These are phyloP conservation scores for Penicillium pulvis DNA, from an alignment of 495 filamentous ascomycete genomes.

Conservation along the genomic window DNA sequence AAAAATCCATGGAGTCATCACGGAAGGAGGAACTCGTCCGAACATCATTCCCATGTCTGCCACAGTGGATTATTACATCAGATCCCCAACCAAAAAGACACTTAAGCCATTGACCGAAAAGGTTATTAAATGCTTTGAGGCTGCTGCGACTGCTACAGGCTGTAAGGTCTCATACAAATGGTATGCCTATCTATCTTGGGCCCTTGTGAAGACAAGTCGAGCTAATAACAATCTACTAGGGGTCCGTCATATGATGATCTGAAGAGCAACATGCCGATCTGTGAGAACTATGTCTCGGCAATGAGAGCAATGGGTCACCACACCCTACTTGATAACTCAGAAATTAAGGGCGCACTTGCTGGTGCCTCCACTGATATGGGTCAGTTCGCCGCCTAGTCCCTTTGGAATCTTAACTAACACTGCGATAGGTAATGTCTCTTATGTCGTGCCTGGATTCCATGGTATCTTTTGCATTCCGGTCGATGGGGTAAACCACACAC, in stretches of 20 bases:
- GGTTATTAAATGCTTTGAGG: constrained; percentile 58
- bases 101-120: constrained; percentile 48
- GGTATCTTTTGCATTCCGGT: constrained; percentile 56
- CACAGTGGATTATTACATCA: constrained; percentile 57
- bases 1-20: constrained; percentile 48
- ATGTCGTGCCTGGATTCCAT: constrained; percentile 60
- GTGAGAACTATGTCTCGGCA: constrained; percentile 52
- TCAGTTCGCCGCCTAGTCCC: constrained; percentile 12
- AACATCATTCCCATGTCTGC: constrained; percentile 59
- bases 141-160: constrained; percentile 57
- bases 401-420: constrained; percentile 12
- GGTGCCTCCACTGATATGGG: constrained; percentile 46
- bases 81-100: constrained; percentile 47
- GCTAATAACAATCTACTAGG: constrained; percentile 16
- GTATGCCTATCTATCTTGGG: constrained; percentile 12
- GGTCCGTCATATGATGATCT: constrained; percentile 56
- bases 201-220: background rate
- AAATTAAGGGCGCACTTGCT: constrained; percentile 26
- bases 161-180: constrained; percentile 52
- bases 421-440: constrained; percentile 56
- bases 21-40: constrained; percentile 46
- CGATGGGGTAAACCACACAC: constrained; percentile 57
- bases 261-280: constrained; percentile 50
- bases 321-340: constrained; percentile 46
- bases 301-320: constrained; percentile 51